Percentiles rank a stretch among this genome's conserved stretches.
Evolutionary conservation across 1,139 yeast species (phyloP).

Genomic region (Spathaspora sp.): DNA sequence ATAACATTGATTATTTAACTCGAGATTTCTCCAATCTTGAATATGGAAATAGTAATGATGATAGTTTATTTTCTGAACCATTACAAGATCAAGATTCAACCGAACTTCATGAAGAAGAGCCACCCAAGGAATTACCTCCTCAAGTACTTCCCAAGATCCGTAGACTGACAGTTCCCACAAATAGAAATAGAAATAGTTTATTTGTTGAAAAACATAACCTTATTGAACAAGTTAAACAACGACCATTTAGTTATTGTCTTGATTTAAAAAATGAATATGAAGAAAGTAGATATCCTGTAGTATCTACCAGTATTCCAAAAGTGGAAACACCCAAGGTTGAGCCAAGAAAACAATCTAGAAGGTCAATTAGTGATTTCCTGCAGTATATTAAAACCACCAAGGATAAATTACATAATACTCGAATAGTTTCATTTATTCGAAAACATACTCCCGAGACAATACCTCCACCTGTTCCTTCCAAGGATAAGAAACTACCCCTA

Average conservation of each 20-base stretch:
- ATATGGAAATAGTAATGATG: constrained; percentile 4
- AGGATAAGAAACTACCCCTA: no score
- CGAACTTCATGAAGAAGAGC: background rate
- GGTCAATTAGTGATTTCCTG: constrained; percentile 1
- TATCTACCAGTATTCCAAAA: background rate
- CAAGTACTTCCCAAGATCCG: background rate
- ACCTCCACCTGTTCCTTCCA: background rate
- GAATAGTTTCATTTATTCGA: background rate
- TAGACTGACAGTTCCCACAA: background rate
- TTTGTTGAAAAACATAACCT: constrained; percentile 1
- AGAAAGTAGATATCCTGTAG: constrained; percentile 27
- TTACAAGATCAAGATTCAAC: background rate
- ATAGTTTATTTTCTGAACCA: constrained; percentile 11
- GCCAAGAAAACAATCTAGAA: background rate
- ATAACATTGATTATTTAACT: background rate
- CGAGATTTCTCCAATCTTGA: background rate
- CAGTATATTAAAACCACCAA: background rate
- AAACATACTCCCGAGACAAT: background rate
- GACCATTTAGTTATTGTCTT: constrained; percentile 34
- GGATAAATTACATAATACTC: background rate
- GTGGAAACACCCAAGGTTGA: background rate
- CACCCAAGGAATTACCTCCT: background rate
- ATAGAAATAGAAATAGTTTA: background rate
- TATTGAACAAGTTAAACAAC: constrained; percentile 21
- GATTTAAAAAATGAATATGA: constrained; percentile 34